Conservation (phyloP, 148 eudicot species). For the Polygonum maritimum region DNA sequence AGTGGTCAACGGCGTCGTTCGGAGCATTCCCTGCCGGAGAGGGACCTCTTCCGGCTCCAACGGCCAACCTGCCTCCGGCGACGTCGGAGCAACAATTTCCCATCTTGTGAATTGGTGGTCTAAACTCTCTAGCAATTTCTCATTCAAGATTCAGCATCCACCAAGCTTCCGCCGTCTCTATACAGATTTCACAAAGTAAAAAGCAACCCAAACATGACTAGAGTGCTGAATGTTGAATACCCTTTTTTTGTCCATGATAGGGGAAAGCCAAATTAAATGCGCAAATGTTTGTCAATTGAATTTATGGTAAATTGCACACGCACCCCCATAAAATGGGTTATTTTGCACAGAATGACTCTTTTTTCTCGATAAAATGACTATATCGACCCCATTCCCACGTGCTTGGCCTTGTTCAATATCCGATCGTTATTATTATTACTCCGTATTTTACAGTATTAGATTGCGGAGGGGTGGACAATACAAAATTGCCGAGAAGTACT, state of each 20-base stretch:
- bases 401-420: no score
- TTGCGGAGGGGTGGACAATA: no score
- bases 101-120: constrained; percentile 24
- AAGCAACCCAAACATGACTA: neutral
- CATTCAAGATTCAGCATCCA: neutral
- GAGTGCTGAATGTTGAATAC: constrained; percentile 4
- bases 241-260: neutral
- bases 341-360: neutral
- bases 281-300: constrained; percentile 7
- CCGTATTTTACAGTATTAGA: no score
- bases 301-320: neutral
- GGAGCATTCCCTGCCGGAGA: constrained; percentile 21
- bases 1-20: constrained; percentile 73
- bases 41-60: constrained; percentile 61
- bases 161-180: neutral
- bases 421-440: no score
- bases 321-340: neutral
- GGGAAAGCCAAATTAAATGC: constrained; percentile 8
- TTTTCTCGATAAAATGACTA: neutral
- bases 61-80: constrained; percentile 61
- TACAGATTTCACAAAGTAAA: neutral
- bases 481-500: no score
- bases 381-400: no score
- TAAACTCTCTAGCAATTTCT: neutral
- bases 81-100: constrained; percentile 91